A percentile compares a stretch with the other conserved stretches of the same genome.
Evolutionary conservation across 2,329 filamentous ascomycete genomes (phyloP).

Genomic region (Ophiocordyceps polyrhachis-furcata): DNA sequence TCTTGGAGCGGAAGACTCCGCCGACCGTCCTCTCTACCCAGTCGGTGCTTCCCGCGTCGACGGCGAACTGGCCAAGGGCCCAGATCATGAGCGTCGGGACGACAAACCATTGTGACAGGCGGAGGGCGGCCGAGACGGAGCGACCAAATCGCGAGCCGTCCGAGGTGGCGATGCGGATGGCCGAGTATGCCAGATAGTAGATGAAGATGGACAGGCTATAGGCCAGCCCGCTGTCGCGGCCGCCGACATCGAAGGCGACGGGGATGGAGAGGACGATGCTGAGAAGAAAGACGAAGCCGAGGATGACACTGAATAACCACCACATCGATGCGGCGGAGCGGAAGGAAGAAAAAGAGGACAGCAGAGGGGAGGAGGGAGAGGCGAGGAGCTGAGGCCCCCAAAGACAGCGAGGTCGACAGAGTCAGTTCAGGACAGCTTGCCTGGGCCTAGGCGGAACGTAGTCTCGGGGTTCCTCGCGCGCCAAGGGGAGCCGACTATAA

Average conservation of each 20-base stretch:
- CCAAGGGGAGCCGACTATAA: neutral
- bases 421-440: conserved; percentile 1
- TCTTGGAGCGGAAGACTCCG: conserved; percentile 40
- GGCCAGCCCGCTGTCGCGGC: conserved; percentile 79
- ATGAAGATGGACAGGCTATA: conserved; percentile 77
- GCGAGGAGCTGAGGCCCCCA: neutral
- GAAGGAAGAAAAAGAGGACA: conserved; percentile 11
- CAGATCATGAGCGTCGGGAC: conserved; percentile 80
- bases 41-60: conserved; percentile 58
- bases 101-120: conserved; percentile 68
- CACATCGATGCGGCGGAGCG: conserved; percentile 44
- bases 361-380: conserved; percentile 2
- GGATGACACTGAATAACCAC: conserved; percentile 60
- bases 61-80: conserved; percentile 86
- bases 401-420: neutral
- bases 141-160: conserved; percentile 57
- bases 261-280: conserved; percentile 91
- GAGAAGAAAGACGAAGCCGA: conserved; percentile 70
- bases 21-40: conserved; percentile 72
- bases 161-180: conserved; percentile 65
- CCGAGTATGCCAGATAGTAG: conserved; percentile 82
- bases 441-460: neutral
- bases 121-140: conserved; percentile 48
- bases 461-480: neutral
- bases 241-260: conserved; percentile 93